Evolutionary conservation across 179 eudicot species (phyloP), one percentile per base, ranked within the genome.

Genomic region (Spergularia azorica): DNA sequence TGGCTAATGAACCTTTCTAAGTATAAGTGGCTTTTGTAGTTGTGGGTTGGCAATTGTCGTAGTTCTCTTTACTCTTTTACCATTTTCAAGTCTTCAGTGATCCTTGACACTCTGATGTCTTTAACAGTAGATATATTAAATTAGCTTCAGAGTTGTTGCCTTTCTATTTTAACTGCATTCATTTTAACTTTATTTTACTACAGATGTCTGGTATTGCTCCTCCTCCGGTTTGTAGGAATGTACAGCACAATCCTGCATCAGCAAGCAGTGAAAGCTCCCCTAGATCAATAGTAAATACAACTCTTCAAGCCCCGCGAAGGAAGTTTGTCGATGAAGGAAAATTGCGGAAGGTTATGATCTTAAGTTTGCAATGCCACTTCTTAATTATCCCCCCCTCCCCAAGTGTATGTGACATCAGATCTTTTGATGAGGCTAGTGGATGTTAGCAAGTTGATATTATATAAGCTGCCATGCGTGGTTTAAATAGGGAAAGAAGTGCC

Each of bases 261-360:
- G 76, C 79, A 67, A 86, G 84, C 80, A 77, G 79, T 76, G 99
- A 96, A 67, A 85, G 80, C 73, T 88, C 93, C 16, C 93, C 96
- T 70, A 88, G 88, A 79, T 89, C 92, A 75, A 89, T 85, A 9
- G 86, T 92, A 63, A 92, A 92, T 82, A 77, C 97, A 38, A 83
- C 91, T 70, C 83, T 94, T 79, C 95, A 89, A 79, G 96, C 97
- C 55, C 99, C 98, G 79, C 88, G 98, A 83, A 94, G 97, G 76
- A 96, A 96, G 83, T 80, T 96, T 86, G 91, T 94, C 72, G 99
- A 96, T 81, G 99, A 96, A 84, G 99, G 98, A 32, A 96, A 96
- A 86, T 79, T 96, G 79, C 89, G 99, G 83, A 96, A 96, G 99
- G 99, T 95, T 70, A 50, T 67, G 38, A 48, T 54, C 63, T 59